phyloP scores from a whole-genome alignment of 305 asterid genomes.

The Fraxinus angustifolia region DNA sequence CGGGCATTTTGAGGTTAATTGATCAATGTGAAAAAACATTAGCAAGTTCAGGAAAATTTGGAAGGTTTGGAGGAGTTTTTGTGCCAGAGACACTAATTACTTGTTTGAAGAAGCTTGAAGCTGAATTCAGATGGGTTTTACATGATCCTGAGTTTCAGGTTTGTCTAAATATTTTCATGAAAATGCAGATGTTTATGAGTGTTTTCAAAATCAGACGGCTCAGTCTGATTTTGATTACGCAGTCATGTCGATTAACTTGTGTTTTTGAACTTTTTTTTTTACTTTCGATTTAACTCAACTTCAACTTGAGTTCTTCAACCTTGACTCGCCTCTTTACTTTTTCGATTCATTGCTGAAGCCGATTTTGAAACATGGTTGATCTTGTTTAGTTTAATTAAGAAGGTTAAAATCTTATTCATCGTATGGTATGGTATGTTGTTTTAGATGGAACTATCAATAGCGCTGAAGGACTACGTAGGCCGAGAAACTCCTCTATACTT shows the following conservation, averaged over 20 bases:
- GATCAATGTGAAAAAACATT: slow-evolving; percentile 25
- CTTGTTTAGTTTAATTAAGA: background rate
- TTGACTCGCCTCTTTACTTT: background rate
- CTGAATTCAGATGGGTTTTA: slow-evolving; percentile 47
- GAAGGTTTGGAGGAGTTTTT: slow-evolving; percentile 66
- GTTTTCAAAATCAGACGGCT: background rate
- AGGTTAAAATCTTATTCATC: background rate
- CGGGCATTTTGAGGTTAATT: slow-evolving; percentile 15
- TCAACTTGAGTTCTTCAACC: background rate
- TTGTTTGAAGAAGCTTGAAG: slow-evolving; percentile 49
- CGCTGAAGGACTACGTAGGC: slow-evolving; percentile 65
- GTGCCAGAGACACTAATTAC: slow-evolving; percentile 68
- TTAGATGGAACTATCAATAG: slow-evolving; percentile 51
- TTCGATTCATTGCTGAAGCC: background rate
- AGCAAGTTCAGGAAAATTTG: slow-evolving; percentile 52
- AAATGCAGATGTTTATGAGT: background rate
- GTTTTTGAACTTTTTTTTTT: background rate
- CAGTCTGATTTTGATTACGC: background rate
- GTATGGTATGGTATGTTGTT: background rate
- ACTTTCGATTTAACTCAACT: background rate
- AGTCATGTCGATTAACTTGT: background rate
- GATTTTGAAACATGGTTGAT: background rate
- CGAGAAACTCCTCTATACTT: slow-evolving; percentile 77
- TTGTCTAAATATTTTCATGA: background rate
- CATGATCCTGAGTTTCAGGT: slow-evolving; percentile 67